Conservation (phyloP, 2,329 filamentous ascomycete genomes). For the Laburnicola sp. region DNA sequence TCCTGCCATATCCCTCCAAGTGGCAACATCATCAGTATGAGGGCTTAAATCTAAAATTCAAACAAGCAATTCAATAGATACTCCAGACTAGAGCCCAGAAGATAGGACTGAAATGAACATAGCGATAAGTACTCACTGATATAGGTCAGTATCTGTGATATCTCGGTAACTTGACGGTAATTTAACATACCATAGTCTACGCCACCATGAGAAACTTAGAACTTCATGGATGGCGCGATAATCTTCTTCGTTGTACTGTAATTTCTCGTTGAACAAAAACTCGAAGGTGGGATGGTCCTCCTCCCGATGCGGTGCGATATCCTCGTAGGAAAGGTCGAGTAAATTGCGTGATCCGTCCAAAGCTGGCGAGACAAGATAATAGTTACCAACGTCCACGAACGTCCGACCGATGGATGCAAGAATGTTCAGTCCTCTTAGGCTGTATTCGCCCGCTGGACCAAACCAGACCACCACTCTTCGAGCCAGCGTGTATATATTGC, state of each 20-base stretch:
- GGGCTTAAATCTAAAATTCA: too few relatives aligned
- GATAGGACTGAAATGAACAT: too few relatives aligned
- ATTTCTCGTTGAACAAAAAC: neutral
- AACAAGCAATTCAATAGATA: too few relatives aligned
- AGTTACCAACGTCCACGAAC: neutral
- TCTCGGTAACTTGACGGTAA: neutral
- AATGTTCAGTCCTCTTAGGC: neutral
- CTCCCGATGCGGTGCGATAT: neutral
- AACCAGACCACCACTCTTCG: constrained; percentile 7
- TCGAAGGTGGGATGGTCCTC: neutral
- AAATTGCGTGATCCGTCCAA: neutral
- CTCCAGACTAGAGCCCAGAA: too few relatives aligned
- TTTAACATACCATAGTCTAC: constrained; percentile 1
- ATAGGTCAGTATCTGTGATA: neutral
- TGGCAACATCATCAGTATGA: neutral
- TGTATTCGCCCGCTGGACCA: neutral
- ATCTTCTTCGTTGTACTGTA: neutral
- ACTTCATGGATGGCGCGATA: neutral
- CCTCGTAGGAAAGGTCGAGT: neutral
- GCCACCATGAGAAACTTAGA: neutral
- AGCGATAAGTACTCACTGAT: neutral
- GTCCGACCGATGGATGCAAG: neutral
- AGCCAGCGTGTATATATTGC: constrained; percentile 9
- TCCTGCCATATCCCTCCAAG: constrained; percentile 2
- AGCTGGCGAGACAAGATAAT: neutral